These are phyloP conservation scores for Streptanthus diversifolius DNA, from an alignment of 345 rosid genomes.

Conservation along the genomic window DNA sequence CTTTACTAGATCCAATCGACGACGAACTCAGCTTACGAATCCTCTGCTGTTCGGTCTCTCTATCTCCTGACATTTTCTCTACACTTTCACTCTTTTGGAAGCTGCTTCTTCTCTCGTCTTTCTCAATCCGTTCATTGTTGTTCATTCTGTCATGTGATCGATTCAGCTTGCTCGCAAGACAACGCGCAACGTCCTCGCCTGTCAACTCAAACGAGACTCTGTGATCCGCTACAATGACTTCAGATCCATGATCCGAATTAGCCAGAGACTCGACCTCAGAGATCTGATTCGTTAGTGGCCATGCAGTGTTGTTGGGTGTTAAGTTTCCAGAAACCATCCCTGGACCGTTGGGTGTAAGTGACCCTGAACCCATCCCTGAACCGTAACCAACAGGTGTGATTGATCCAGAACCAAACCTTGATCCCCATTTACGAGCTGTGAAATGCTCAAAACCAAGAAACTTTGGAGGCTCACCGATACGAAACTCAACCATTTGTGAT, in stretches of 20 bases:
- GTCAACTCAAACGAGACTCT: constrained; percentile 92
- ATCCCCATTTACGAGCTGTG: constrained; percentile 77
- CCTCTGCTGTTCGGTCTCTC: constrained; percentile 40
- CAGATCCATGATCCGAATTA: constrained; percentile 45
- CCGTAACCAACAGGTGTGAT: constrained; percentile 77
- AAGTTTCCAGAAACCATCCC: constrained; percentile 59
- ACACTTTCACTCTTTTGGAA: constrained; percentile 29
- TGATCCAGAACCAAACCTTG: constrained; percentile 80
- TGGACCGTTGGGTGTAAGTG: constrained; percentile 66
- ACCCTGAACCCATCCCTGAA: constrained; percentile 74
- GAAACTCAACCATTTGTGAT: constrained; percentile 55
- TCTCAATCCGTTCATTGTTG: constrained; percentile 24
- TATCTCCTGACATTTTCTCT: constrained; percentile 40
- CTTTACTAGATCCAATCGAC: constrained; percentile 75
- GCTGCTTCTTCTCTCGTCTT: constrained; percentile 24
- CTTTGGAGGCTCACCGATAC: constrained; percentile 61
- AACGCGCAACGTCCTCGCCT: constrained; percentile 92
- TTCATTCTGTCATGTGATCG: constrained; percentile 35
- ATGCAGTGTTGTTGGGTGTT: constrained; percentile 56
- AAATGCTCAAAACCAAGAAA: constrained; percentile 64
- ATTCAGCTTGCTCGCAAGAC: constrained; percentile 52
- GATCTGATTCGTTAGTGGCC: constrained; percentile 46
- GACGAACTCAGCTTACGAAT: constrained; percentile 49
- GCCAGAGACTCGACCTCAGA: constrained; percentile 49
- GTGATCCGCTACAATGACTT: constrained; percentile 41